These are phyloP conservation scores for Sonneratia alba DNA, from an alignment of 345 rosid species.

Conservation along the genomic window DNA sequence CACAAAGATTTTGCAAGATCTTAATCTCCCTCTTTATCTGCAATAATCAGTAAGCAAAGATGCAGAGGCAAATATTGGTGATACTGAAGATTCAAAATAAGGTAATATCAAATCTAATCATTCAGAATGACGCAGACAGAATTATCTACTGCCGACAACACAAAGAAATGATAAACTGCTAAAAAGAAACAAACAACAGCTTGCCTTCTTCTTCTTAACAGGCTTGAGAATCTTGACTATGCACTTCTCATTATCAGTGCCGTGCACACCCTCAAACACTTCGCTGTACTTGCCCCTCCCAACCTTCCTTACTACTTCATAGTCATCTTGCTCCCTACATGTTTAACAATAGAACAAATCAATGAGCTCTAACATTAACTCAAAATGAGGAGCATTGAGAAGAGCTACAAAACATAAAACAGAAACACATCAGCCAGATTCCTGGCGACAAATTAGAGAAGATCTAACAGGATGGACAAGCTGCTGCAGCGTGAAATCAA, in stretches of 20 bases:
- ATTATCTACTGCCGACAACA: neutral
- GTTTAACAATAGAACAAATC: slow-evolving; percentile 4
- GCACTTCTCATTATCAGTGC: slow-evolving; percentile 72
- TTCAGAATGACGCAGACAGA: neutral
- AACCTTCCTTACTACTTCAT: slow-evolving; percentile 92
- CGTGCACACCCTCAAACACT: slow-evolving; percentile 87
- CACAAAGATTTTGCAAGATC: slow-evolving; percentile 92
- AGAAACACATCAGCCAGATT: neutral
- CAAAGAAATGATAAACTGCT: neutral
- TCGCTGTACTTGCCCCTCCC: slow-evolving; percentile 97
- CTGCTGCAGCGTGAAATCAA: neutral
- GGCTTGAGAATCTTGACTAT: slow-evolving; percentile 94
- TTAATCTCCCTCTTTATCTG: slow-evolving; percentile 99
- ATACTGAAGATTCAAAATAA: neutral
- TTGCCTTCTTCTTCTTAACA: slow-evolving; percentile 96
- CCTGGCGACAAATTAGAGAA: neutral
- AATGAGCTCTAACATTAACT: neutral
- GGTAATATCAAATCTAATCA: neutral
- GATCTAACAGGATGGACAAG: neutral
- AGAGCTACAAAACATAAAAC: neutral
- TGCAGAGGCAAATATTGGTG: neutral
- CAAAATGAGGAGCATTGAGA: neutral
- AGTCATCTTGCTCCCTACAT: slow-evolving; percentile 83
- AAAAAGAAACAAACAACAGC: slow-evolving; percentile 1
- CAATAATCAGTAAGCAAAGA: slow-evolving; percentile 20